These are phyloP conservation scores for Lactarius pseudohatsudake DNA, from an alignment of 768 basidiomycete species.

Conservation along the genomic window DNA sequence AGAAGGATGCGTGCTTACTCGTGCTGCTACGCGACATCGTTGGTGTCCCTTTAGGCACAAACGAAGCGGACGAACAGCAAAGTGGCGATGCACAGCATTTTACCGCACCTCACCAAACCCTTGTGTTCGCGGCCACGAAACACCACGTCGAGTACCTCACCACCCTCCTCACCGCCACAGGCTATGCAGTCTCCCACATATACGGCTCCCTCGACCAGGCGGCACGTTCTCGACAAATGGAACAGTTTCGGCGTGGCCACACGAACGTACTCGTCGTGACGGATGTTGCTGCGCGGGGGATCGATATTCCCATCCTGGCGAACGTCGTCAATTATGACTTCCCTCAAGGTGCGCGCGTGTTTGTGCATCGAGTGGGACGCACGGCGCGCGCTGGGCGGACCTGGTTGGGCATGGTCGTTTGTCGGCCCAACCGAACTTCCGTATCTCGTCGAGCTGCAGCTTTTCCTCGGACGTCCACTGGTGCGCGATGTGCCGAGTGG, in stretches of 20 bases:
- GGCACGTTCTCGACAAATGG: constrained; percentile 88
- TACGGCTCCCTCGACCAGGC: constrained; percentile 94
- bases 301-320: constrained; percentile 95
- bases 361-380: constrained; percentile 95
- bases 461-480: constrained; percentile 84
- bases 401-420: constrained; percentile 97
- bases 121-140: constrained; percentile 95
- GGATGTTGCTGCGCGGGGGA: constrained; percentile 96
- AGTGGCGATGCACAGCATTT: constrained; percentile 38
- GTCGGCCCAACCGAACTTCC: constrained; percentile 84
- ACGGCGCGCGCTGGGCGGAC: constrained; percentile 93
- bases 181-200: constrained; percentile 90
- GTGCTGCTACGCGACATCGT: constrained; percentile 85
- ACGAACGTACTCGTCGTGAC: constrained; percentile 92
- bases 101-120: constrained; percentile 82
- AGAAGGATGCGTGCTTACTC: constrained; percentile 92
- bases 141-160: constrained; percentile 97
- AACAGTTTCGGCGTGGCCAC: constrained; percentile 75
- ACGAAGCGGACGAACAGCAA: constrained; percentile 34
- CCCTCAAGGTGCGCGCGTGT: constrained; percentile 88
- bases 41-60: constrained; percentile 62
- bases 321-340: constrained; percentile 99
- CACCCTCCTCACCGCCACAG: constrained; percentile 70
- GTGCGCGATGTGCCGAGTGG: constrained; percentile 48
- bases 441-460: constrained; percentile 87